A percentile compares a stretch with the other conserved stretches of the same genome.
Evolutionary conservation across 805 yeast genomes (phyloP).

Genomic region (Ogataea henricii): DNA sequence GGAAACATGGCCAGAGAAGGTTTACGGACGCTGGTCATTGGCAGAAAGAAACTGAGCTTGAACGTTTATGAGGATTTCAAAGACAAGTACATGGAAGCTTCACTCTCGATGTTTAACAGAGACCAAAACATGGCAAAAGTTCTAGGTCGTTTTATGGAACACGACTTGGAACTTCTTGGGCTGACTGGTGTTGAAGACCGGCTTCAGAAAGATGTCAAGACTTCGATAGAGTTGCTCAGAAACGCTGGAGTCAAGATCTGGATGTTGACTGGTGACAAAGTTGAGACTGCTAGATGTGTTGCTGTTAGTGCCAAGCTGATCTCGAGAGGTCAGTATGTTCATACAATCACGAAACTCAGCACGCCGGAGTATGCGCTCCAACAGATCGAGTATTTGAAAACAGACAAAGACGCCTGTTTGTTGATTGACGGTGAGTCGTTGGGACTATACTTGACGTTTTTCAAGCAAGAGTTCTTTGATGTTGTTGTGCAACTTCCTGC

Average conservation of each 20-base stretch:
- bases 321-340: constrained; percentile 91
- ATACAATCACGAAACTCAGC: constrained; percentile 70
- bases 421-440: constrained; percentile 94
- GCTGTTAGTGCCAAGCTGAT: constrained; percentile 94
- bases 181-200: constrained; percentile 97
- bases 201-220: constrained; percentile 85
- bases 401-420: constrained; percentile 69
- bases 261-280: constrained; percentile 99
- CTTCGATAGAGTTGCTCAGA: constrained; percentile 86
- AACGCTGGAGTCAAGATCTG: constrained; percentile 97
- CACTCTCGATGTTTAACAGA: constrained; percentile 76
- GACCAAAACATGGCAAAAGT: constrained; percentile 73
- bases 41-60: constrained; percentile 67
- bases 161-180: constrained; percentile 82
- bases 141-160: constrained; percentile 70
- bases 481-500: constrained; percentile 81
- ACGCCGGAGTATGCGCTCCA: constrained; percentile 69
- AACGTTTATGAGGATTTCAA: constrained; percentile 64
- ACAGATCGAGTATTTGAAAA: constrained; percentile 69
- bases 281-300: constrained; percentile 97
- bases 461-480: constrained; percentile 71
- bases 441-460: constrained; percentile 62
- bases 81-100: constrained; percentile 67
- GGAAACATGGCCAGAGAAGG: constrained; percentile 99
- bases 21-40: constrained; percentile 89